phyloP scores from a whole-genome alignment of 1,284 basidiomycete genomes.

The Clitocybe nebularis region DNA sequence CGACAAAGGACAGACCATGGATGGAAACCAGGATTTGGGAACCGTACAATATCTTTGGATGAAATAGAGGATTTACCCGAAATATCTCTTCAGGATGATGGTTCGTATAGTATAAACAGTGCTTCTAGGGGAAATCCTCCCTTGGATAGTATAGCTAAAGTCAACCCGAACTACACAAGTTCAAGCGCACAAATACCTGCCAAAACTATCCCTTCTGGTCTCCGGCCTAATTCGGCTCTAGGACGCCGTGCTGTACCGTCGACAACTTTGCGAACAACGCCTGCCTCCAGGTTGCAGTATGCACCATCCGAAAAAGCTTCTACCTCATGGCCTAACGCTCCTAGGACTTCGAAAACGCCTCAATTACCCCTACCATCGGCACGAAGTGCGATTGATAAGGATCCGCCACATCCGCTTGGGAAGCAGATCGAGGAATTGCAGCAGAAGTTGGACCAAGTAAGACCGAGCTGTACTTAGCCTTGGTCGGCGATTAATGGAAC shows the following conservation, averaged over 20 bases:
- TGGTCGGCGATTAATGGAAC: not conserved
- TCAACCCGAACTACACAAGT: no score
- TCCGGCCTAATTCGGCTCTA: not conserved
- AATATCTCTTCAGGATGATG: conserved; percentile 41
- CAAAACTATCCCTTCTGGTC: not conserved
- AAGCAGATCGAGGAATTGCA: conserved; percentile 31
- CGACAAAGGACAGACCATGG: conserved; percentile 47
- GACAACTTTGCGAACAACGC: not conserved
- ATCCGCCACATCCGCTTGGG: conserved; percentile 6
- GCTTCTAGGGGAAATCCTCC: conserved; percentile 1
- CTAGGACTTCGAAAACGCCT: not conserved
- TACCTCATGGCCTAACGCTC: not conserved
- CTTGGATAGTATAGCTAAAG: not conserved
- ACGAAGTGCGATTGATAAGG: not conserved
- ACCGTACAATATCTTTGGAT: conserved; percentile 22
- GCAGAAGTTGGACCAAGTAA: conserved; percentile 46
- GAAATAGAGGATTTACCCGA: conserved; percentile 55
- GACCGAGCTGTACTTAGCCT: not conserved
- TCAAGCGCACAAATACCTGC: no score
- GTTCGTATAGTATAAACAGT: conserved; percentile 25
- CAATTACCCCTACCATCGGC: not conserved
- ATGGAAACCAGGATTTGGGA: conserved; percentile 32
- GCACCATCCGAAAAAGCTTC: not conserved
- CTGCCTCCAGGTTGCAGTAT: not conserved
- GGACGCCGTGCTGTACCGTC: conserved; percentile 1